Conservation (phyloP, 2,329 filamentous ascomycete species). For the Paecilomyces dactylethromorphus region DNA sequence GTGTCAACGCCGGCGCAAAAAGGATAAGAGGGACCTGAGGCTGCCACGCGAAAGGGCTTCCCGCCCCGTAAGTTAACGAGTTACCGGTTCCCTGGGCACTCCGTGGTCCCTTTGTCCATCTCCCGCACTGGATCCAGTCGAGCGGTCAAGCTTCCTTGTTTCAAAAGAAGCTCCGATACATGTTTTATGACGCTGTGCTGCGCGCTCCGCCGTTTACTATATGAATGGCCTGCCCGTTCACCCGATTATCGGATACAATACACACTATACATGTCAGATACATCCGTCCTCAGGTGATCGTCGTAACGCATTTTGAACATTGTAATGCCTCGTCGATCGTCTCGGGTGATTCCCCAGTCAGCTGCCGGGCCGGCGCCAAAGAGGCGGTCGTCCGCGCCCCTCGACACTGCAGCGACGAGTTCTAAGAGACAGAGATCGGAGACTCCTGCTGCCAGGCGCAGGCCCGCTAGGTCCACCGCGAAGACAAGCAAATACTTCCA, state of each 20-base stretch:
- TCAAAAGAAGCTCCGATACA: neutral
- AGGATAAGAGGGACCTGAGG: neutral
- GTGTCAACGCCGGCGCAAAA: conserved; percentile 5
- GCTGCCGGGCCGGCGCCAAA: conserved; percentile 24
- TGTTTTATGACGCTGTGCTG: neutral
- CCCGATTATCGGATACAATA: neutral
- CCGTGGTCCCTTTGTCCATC: conserved; percentile 14
- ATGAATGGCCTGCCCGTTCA: neutral
- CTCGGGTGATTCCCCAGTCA: conserved; percentile 27
- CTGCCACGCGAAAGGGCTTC: conserved; percentile 13
- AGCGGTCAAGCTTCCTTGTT: conserved; percentile 3
- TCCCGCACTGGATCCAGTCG: conserved; percentile 9
- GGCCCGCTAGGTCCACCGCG: conserved; percentile 29
- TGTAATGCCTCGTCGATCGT: conserved; percentile 31
- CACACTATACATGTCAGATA: too few species aligned
- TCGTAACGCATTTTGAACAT: conserved; percentile 1
- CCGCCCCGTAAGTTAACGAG: conserved; percentile 14
- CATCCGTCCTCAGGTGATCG: neutral
- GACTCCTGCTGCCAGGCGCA: conserved; percentile 8
- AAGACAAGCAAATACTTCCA: conserved; percentile 49
- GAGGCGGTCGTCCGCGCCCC: conserved; percentile 26
- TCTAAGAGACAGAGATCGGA: conserved; percentile 25
- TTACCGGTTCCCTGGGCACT: conserved; percentile 19
- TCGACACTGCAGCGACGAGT: conserved; percentile 18
- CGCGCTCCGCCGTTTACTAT: neutral